Evolutionary conservation across 139 green algal genomes (phyloP), one percentile per base, ranked within the genome.

Genomic region (Tetratostichococcus sp.): DNA sequence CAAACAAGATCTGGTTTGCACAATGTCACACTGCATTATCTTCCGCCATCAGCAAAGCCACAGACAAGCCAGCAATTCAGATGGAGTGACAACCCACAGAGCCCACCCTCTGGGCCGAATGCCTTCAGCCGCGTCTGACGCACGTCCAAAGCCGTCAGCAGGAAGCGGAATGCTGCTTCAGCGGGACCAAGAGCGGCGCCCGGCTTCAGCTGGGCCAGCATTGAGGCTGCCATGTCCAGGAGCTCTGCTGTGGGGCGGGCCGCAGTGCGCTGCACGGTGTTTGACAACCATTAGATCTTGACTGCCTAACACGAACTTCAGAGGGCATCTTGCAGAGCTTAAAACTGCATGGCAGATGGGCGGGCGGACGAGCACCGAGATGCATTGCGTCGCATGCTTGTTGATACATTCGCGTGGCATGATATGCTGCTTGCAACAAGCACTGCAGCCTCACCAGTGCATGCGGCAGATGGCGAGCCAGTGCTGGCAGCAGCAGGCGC

Each of bases 91-190:
- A 28, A 26, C 2, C n/a, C 30, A 26, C 75, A 69, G 28, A 72
- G 30, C 5, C 19, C 16, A 11, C 43, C 69, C 30, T 75, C 21
- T 8, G 39, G 22, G 6, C 34, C 30, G 57, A 75, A 65, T 35
- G 30, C 31, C 33, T 78, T 35, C 34, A 83, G 85, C 30, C 71
- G 83, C 4, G 65, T 79, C 43, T 86, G 80, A 1, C 93, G 87
- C 4, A 95, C 65, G 76, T 97, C 92, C 28, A 97, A 79, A 0
- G 86, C 87, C 16, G 76, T 66, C 35, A 97, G 84, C 65, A 98
- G 77, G 70, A 95, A 87, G 16, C 43, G 75, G 69, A 95, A 93
- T 1, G 96, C 67, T 3, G 72, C 35, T 30, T 82, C 79, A 32
- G 71, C 31, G 79, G 95, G 85, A 1, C 77, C 69, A 0, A 82